Evolutionary conservation across 306 rosid genomes (phyloP).

Genomic region (Vigna nakashimae): DNA sequence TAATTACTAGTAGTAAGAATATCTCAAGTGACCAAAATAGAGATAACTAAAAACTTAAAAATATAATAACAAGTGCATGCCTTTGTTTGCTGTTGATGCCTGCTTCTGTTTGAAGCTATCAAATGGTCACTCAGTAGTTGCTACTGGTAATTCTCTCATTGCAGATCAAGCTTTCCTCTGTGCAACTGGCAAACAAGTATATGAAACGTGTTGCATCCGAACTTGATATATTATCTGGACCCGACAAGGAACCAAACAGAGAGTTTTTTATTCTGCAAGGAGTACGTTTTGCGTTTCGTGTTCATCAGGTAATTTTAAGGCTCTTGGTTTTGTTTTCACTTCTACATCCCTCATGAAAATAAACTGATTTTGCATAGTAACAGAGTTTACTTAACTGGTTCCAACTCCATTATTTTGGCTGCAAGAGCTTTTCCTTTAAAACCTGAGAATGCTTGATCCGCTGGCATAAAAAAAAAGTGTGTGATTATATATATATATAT

Average conservation of each 20-base stretch:
- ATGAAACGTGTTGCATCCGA: conserved; percentile 90
- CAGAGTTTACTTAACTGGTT: no score
- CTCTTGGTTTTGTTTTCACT: neutral
- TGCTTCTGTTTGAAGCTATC: conserved; percentile 9
- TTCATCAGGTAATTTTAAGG: conserved; percentile 73
- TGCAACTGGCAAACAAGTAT: conserved; percentile 81
- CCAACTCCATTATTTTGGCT: no score
- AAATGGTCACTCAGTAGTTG: conserved; percentile 18
- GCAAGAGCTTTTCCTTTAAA: no score
- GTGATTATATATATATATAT: no score
- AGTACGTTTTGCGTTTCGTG: conserved; percentile 88
- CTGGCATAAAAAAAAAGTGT: no score
- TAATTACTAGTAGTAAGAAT: neutral
- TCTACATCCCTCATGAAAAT: neutral
- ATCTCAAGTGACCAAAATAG: neutral
- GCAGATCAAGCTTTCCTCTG: conserved; percentile 91
- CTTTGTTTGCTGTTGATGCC: neutral
- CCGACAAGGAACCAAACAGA: conserved; percentile 78
- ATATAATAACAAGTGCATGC: neutral
- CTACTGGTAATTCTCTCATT: conserved; percentile 29
- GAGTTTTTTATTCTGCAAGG: conserved; percentile 85
- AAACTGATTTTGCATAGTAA: neutral
- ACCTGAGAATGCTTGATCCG: no score
- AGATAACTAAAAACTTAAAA: neutral
- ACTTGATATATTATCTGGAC: conserved; percentile 69